Evolutionary conservation across 495 filamentous ascomycete species (phyloP), one percentile per base, ranked within the genome.

Genomic region (Neurospora hispaniola): DNA sequence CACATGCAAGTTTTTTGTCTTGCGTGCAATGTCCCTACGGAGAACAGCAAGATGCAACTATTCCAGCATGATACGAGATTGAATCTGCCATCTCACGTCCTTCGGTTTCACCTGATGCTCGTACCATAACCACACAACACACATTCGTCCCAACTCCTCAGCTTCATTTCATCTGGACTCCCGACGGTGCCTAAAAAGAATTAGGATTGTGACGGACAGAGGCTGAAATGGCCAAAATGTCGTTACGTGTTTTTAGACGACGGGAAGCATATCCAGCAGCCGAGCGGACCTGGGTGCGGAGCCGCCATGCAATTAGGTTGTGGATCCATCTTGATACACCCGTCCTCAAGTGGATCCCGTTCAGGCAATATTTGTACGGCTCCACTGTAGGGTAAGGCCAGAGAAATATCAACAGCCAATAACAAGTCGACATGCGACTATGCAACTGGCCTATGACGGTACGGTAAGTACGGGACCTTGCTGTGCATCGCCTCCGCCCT

Each of bases 401-500:
- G 16, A 38, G 27, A 62, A 62, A 23, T 31, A 20, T 7, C 7
- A 14, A 7, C 27, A 14, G 27, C 54, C 54, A 66, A 66, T 66
- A 6, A 35, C 35, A 66, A 14, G 54, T 35, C 14, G 12, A 18
- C 14, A 66, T 38, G 54, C 54, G 54, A 12, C 54, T 62, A 35
- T 54, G 2, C 7, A 31, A 35, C 54, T 66, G 54, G 54, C 54
- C 54, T 35, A 35, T 62, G 27, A 62, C 54, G 27, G 54, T 62
- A 35, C 27, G 27, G 54, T n/a, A n/a, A n/a, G n/a, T 35, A 35
- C 27, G 54, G 54, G 14, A 31, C 27, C 54, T 62, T 62, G 54
- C 54, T 66, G 54, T 35, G 27, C 54, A 71, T 59, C 59, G 70
- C 68, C 73, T 72, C 42, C 14, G 54, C 42, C 44, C 31, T 69